These are phyloP conservation scores for Hypocrella siamensis DNA, from an alignment of 2,329 filamentous ascomycete species.

Conservation along the genomic window DNA sequence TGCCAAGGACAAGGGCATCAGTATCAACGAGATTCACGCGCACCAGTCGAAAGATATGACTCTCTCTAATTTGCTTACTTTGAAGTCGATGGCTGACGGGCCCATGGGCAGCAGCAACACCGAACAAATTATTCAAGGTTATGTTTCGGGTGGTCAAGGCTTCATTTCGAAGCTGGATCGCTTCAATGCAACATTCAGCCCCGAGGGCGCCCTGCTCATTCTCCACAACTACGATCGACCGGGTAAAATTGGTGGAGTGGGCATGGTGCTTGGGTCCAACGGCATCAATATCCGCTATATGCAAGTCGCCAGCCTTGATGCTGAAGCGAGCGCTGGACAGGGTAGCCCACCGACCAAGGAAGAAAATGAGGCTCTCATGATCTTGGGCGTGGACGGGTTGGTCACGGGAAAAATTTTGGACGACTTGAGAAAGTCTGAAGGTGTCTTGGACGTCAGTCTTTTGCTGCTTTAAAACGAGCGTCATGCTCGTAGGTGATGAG, in stretches of 20 bases:
- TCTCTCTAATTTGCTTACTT: constrained; percentile 56
- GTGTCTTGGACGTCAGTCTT: constrained; percentile 39
- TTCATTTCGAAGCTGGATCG: constrained; percentile 60
- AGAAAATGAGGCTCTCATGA: constrained; percentile 63
- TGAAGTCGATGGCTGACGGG: constrained; percentile 34
- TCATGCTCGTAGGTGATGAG: no score
- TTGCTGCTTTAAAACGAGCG: constrained; percentile 22
- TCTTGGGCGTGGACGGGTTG: constrained; percentile 54
- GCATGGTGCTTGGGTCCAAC: constrained; percentile 50
- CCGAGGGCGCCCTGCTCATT: constrained; percentile 60
- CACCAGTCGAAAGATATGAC: constrained; percentile 44
- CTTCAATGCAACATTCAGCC: constrained; percentile 59
- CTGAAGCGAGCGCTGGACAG: constrained; percentile 8
- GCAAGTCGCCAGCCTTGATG: constrained; percentile 46
- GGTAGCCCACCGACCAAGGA: constrained; percentile 9
- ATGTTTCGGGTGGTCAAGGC: constrained; percentile 44
- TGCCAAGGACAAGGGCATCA: constrained; percentile 61
- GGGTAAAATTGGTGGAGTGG: constrained; percentile 70
- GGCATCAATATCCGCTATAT: constrained; percentile 70
- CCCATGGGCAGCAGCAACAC: constrained; percentile 6
- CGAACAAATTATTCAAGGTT: constrained; percentile 44
- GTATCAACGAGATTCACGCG: constrained; percentile 58
- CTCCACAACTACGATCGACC: constrained; percentile 69
- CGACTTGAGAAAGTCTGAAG: constrained; percentile 31
- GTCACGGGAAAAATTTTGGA: constrained; percentile 41